Evolutionary conservation across 768 basidiomycete genomes (phyloP).

Genomic region (Epithele typhae): DNA sequence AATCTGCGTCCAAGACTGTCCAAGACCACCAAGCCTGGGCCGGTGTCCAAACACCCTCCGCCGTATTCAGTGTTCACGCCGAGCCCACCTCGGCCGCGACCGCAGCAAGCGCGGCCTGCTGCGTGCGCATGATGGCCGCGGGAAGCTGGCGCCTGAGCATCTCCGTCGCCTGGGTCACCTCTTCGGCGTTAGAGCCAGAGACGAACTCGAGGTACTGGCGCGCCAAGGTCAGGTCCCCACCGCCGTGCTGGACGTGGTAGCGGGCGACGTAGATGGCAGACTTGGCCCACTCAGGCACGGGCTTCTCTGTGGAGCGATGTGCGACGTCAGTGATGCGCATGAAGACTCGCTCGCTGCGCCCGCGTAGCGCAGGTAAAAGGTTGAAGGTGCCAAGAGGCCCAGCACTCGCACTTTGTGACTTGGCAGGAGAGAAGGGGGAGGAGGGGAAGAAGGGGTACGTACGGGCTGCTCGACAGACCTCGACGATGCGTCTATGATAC

Average conservation of each 20-base stretch:
- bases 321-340: too few species aligned
- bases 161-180: constrained; percentile 70
- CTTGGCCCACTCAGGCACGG: constrained; percentile 74
- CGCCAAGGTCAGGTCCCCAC: constrained; percentile 67
- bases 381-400: too few species aligned
- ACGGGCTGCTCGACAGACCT: constrained; percentile 60
- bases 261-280: constrained; percentile 85
- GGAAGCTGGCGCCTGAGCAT: constrained; percentile 46
- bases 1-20: too few species aligned
- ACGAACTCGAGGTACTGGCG: constrained; percentile 70
- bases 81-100: neutral
- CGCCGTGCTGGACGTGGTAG: constrained; percentile 59
- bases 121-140: constrained; percentile 30
- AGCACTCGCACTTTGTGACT: too few species aligned
- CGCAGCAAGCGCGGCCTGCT: neutral
- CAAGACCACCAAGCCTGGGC: too few species aligned
- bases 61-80: too few species aligned
- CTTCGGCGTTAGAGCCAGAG: constrained; percentile 76
- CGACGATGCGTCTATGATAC: constrained; percentile 78
- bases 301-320: constrained; percentile 43
- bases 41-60: too few species aligned
- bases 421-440: constrained; percentile 1
- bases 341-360: too few species aligned
- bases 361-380: too few species aligned
- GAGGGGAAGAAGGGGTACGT: constrained; percentile 2